Base-by-base conservation (phyloP, 148 eudicot genomes). In the Spergularia marina region DNA sequence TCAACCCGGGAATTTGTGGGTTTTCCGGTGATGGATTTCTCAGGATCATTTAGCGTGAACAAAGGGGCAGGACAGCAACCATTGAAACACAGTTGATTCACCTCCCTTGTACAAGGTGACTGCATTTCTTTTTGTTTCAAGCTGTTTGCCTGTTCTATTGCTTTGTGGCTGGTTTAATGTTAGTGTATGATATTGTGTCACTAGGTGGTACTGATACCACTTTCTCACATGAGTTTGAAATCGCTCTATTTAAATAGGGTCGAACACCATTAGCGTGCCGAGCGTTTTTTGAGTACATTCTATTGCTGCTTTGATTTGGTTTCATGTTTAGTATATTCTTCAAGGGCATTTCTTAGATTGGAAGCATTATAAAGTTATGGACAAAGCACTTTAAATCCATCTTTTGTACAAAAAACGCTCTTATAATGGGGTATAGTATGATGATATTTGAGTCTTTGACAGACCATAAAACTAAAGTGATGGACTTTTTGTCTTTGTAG, bases 31-130 rank as follows among this genome's bases (percentile, higher is more conserved):
- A 58, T 61, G 18, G 87, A 44, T 67, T 80, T 67, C 13, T 73
- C 75, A 18, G 87, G 71, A 51, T 86, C 87, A 17, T 85, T 79
- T 15, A 49, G 58, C 74, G 68, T 68, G 76, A 74, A 74, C 23
- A 87, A 73, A 21, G 92, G 90, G 36, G 69, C 73, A 25, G 86
- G 82, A 66, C 84, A 89, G 64, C 98, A 93, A 61, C 87, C 86
- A 70, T 76, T 83, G 58, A 87, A 75, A 78, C 87, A 84, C 55
- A 86, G 74, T 76, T 84, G 79, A 55, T 85, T 78, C 23, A 75
- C 89, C 58, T 88, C 91, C 68, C 74, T 88, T 75, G 86, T 71
- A 75, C 79, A 68, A 81, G 87, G 85, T 79, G 96, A 79, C 56
- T 85, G 81, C 95, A 92, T 77, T 83, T 20, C 51, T 74, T 69